Evolutionary conservation across 495 filamentous ascomycete genomes (phyloP).

Genomic region (Letharia lupina): DNA sequence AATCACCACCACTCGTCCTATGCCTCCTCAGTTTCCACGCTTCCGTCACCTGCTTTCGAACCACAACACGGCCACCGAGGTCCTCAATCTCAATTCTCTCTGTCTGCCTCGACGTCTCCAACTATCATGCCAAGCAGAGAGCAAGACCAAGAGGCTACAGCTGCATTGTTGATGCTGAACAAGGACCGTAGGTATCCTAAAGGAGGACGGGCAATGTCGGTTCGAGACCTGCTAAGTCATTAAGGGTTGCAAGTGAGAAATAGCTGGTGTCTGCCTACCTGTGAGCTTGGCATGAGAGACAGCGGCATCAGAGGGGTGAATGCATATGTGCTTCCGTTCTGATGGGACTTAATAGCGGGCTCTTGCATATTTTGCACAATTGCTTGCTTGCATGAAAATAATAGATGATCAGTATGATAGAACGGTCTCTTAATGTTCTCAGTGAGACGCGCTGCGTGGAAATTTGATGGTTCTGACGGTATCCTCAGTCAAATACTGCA

Average conservation of each 20-base stretch:
- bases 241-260: background rate
- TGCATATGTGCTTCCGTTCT: background rate
- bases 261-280: background rate
- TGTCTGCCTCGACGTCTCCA: conserved; percentile 33
- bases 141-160: conserved; percentile 67
- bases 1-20: conserved; percentile 31
- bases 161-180: conserved; percentile 73
- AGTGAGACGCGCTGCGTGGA: background rate
- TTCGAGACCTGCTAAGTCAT: conserved; percentile 60
- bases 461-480: background rate
- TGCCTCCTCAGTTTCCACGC: conserved; percentile 32
- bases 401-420: conserved; percentile 7
- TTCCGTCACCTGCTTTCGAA: conserved; percentile 38
- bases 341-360: background rate
- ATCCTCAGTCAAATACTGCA: background rate
- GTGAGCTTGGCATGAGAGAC: background rate
- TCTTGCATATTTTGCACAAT: background rate
- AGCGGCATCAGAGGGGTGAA: background rate
- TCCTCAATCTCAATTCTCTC: conserved; percentile 17
- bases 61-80: conserved; percentile 24
- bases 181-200: conserved; percentile 47
- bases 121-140: conserved; percentile 31
- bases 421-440: background rate
- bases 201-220: conserved; percentile 55
- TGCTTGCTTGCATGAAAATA: background rate